Conservation (phyloP, 768 basidiomycete species). For the Russula virescens region DNA sequence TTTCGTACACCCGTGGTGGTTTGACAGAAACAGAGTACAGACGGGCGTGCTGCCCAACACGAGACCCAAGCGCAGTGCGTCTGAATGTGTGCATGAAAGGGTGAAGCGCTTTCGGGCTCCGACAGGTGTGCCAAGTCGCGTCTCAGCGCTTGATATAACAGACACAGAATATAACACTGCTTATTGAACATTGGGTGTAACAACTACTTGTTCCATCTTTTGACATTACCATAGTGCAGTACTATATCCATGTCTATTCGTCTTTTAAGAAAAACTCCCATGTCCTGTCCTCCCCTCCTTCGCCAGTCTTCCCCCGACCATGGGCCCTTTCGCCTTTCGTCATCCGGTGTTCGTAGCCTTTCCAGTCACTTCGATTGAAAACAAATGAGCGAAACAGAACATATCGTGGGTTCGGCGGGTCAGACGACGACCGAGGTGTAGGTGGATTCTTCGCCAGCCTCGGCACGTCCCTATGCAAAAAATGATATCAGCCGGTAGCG, state of each 20-base stretch:
- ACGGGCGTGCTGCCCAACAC: constrained; percentile 14
- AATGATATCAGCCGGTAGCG: neutral
- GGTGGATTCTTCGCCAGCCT: constrained; percentile 72
- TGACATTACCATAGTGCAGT: too few relatives aligned
- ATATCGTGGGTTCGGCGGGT: constrained; percentile 60
- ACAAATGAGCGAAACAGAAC: constrained; percentile 70
- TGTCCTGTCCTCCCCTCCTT: constrained; percentile 74
- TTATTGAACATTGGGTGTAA: too few relatives aligned
- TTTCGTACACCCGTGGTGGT: constrained; percentile 44
- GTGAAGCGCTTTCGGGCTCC: constrained; percentile 2
- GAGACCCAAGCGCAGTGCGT: neutral
- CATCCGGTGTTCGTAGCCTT: constrained; percentile 90
- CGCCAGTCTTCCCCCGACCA: constrained; percentile 60
- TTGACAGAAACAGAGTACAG: constrained; percentile 43
- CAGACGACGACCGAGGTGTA: constrained; percentile 39
- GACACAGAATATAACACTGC: too few relatives aligned
- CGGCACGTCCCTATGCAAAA: constrained; percentile 60
- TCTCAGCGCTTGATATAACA: too few relatives aligned
- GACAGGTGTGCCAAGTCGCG: neutral
- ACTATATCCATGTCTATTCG: neutral
- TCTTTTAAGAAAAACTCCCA: constrained; percentile 73
- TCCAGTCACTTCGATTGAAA: constrained; percentile 66
- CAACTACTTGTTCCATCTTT: too few relatives aligned
- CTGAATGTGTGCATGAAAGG: constrained; percentile 6
- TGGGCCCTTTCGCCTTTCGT: constrained; percentile 79